Evolutionary conservation across 2,329 filamentous ascomycete genomes (phyloP).

Genomic region (Colletotrichum lindemuthianum): DNA sequence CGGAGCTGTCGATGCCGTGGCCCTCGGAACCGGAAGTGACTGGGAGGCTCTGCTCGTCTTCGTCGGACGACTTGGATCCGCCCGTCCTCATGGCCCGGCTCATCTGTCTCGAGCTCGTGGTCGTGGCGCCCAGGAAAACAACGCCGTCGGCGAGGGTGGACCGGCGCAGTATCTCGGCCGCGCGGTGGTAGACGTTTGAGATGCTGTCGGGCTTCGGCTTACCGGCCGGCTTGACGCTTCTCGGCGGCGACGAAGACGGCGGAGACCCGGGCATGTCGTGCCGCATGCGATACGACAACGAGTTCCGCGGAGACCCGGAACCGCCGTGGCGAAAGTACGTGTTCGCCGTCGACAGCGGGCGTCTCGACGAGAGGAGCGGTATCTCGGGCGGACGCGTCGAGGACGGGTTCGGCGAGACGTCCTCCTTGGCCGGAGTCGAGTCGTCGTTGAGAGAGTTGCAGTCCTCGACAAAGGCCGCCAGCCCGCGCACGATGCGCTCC

Average conservation of each 20-base stretch:
- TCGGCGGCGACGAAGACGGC: constrained; percentile 4
- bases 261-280: background rate
- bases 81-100: constrained; percentile 17
- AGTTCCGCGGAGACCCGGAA: background rate
- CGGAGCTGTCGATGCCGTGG: constrained; percentile 42
- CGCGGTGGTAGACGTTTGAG: constrained; percentile 41
- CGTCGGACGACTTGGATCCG: constrained; percentile 29
- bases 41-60: constrained; percentile 35
- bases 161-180: constrained; percentile 43
- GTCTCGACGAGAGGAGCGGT: constrained; percentile 18
- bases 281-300: constrained; percentile 4
- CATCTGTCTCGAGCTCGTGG: constrained; percentile 30
- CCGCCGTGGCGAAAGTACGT: constrained; percentile 19
- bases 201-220: constrained; percentile 38
- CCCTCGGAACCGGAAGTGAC: constrained; percentile 38
- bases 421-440: constrained; percentile 7
- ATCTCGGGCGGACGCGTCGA: constrained; percentile 26
- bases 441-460: constrained; percentile 45
- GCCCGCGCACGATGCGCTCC: constrained; percentile 63
- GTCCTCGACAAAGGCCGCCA: constrained; percentile 65
- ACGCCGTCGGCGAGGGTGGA: constrained; percentile 46
- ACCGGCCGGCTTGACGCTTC: constrained; percentile 1
- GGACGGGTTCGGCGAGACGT: constrained; percentile 15
- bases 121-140: constrained; percentile 44
- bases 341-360: constrained; percentile 22